These are phyloP conservation scores for Sanghuangporus sanghuang DNA, from an alignment of 1,284 basidiomycete genomes.

Conservation along the genomic window DNA sequence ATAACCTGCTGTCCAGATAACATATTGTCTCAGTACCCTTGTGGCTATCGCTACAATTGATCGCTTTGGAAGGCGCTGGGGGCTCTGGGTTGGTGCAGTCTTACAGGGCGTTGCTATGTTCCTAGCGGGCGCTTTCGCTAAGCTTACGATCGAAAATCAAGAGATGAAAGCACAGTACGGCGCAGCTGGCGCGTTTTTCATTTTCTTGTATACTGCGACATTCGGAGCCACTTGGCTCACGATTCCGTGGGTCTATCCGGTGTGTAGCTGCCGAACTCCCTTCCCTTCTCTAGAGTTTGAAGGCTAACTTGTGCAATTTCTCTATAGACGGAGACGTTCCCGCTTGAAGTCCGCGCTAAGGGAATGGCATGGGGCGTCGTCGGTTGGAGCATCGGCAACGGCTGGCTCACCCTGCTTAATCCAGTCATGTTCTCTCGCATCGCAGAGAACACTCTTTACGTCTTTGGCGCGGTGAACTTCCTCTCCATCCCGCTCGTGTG, in stretches of 20 bases:
- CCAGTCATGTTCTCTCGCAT: slow-evolving; percentile 33
- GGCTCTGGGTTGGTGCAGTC: slow-evolving; percentile 41
- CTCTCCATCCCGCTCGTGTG: slow-evolving; percentile 43
- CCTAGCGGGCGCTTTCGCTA: slow-evolving; percentile 41
- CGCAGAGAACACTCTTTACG: slow-evolving; percentile 37
- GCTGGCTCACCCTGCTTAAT: slow-evolving; percentile 28
- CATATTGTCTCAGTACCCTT: slow-evolving; percentile 41
- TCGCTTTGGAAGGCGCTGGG: slow-evolving; percentile 42
- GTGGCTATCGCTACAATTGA: slow-evolving; percentile 43
- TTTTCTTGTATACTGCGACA: slow-evolving; percentile 42
- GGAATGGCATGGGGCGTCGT: slow-evolving; percentile 50
- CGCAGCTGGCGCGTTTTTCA: slow-evolving; percentile 42
- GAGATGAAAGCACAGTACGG: slow-evolving; percentile 39
- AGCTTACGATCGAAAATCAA: slow-evolving; percentile 38
- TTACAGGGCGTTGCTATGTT: slow-evolving; percentile 34
- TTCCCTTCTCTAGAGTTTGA: not conserved
- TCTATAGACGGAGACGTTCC: slow-evolving; percentile 49
- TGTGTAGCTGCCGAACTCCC: not conserved
- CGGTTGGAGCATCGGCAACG: slow-evolving; percentile 51
- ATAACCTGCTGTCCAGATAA: slow-evolving; percentile 28
- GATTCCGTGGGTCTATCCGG: slow-evolving; percentile 44
- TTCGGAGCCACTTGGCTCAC: slow-evolving; percentile 57
- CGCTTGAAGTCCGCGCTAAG: slow-evolving; percentile 55
- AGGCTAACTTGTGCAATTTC: not conserved
- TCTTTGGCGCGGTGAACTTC: slow-evolving; percentile 45